These are phyloP conservation scores for Raffaelea ambrosiae DNA, from an alignment of 2,329 filamentous ascomycete species.

Conservation along the genomic window DNA sequence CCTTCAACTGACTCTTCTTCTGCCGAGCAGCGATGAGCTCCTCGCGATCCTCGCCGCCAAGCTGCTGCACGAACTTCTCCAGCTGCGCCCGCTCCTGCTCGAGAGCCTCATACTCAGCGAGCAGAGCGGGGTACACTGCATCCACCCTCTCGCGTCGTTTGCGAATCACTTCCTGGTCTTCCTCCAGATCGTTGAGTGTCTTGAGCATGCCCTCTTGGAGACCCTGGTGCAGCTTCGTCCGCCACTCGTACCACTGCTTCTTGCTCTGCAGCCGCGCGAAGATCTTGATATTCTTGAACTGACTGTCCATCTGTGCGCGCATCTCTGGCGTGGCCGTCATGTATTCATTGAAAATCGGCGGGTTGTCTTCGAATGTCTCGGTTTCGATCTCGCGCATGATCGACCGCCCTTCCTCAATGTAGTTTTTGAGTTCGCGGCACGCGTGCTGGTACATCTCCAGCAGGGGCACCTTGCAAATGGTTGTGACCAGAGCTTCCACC, in stretches of 20 bases:
- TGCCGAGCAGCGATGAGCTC: slow-evolving; percentile 68
- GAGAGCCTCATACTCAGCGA: slow-evolving; percentile 52
- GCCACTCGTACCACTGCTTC: slow-evolving; percentile 97
- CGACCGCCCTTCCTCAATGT: slow-evolving; percentile 85
- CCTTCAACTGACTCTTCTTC: slow-evolving; percentile 55
- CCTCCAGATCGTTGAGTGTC: slow-evolving; percentile 67
- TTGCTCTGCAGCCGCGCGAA: slow-evolving; percentile 86
- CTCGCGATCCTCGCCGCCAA: slow-evolving; percentile 72
- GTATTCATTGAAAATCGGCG: slow-evolving; percentile 85
- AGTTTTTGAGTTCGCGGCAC: slow-evolving; percentile 91
- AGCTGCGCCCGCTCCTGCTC: slow-evolving; percentile 57
- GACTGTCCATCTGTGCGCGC: slow-evolving; percentile 82
- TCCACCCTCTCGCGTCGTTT: slow-evolving; percentile 63
- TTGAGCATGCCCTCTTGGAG: slow-evolving; percentile 72
- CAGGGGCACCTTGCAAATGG: slow-evolving; percentile 85
- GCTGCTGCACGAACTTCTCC: slow-evolving; percentile 61
- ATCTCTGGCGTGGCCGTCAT: slow-evolving; percentile 76
- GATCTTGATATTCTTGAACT: slow-evolving; percentile 96
- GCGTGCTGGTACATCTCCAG: slow-evolving; percentile 92
- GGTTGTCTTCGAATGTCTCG: slow-evolving; percentile 84
- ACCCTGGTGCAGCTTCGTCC: slow-evolving; percentile 75
- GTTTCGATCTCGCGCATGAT: slow-evolving; percentile 87
- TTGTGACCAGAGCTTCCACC: slow-evolving; percentile 70
- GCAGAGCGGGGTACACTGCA: slow-evolving; percentile 56
- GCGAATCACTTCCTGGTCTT: slow-evolving; percentile 58